Evolutionary conservation across 2,329 filamentous ascomycete species (phyloP), one percentile per base, ranked within the genome.

Genomic region (Talaromyces sp.): DNA sequence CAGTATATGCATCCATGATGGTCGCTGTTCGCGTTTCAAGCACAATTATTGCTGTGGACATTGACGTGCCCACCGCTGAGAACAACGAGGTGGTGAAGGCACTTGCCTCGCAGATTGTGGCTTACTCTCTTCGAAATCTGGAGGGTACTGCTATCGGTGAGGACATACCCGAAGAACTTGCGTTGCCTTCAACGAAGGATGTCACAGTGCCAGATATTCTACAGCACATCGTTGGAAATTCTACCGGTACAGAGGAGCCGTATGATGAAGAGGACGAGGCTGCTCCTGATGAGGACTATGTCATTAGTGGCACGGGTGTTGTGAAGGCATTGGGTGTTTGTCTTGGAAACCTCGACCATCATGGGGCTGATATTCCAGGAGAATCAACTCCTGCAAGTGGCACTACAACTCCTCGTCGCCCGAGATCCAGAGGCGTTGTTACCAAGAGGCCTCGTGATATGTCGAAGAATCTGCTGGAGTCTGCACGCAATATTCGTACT

Each of bases 241-340:
- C 52, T 27, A 37, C 78, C 68, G 70, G 84, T 69, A 71, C 82
- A 67, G 62, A 72, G 62, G 58, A 81, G 9, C 70, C 73, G 13
- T 77, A 75, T 43, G 71, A 83, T 19, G 85, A 87, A 41, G 83
- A 87, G 19, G 80, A 85, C 39, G 85, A 87, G 2, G 80, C 86
- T 10, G 88, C 91, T 6, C 89, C 91, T 0, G 91, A 96, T 60
- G 89, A 96, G 53, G 91, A 97, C 70, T 97, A 97, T 72, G 91
- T 97, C 40, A 94, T 97, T 65, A 92, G 93, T 17, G 93, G 93
- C 14, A 96, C 91, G 0, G 94, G 93, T 22, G 91, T 99, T 1
- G 93, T 96, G 44, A 97, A 96, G 75, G 94, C 94, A 4, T 79
- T 99, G 41, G 87, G 90, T 49, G 95, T 95, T 65, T 96, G 92